A percentile compares a stretch with the other conserved stretches of the same genome.
These are phyloP conservation scores for Oxytropis ochrocephala DNA, from an alignment of 306 rosid species.

Conservation along the genomic window DNA sequence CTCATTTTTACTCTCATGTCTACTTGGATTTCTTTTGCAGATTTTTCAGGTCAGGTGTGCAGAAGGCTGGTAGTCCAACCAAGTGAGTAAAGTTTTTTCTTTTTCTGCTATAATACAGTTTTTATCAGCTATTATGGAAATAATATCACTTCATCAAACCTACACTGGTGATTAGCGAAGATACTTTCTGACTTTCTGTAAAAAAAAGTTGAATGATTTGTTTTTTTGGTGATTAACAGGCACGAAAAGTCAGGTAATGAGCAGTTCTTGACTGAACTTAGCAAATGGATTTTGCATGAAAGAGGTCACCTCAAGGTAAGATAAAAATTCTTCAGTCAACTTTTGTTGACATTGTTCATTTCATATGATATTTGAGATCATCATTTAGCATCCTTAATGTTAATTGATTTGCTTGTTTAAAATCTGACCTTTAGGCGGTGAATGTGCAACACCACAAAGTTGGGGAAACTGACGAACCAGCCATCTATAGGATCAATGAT, in stretches of 20 bases:
- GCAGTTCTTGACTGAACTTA: slow-evolving; percentile 73
- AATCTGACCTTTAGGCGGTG: slow-evolving; percentile 54
- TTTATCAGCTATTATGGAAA: not conserved
- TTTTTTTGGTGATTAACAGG: slow-evolving; percentile 33
- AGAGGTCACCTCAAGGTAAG: slow-evolving; percentile 97
- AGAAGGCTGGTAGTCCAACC: slow-evolving; percentile 68
- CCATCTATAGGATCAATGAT: slow-evolving; percentile 84
- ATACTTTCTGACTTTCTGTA: not conserved
- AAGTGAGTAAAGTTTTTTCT: slow-evolving; percentile 52
- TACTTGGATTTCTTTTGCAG: slow-evolving; percentile 39
- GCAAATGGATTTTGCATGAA: slow-evolving; percentile 98
- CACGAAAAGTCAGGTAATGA: slow-evolving; percentile 84
- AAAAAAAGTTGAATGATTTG: not conserved
- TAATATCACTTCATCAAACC: not conserved
- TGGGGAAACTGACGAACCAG: slow-evolving; percentile 76
- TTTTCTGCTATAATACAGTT: not conserved
- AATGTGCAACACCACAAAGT: slow-evolving; percentile 74
- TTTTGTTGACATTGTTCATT: slow-evolving; percentile 4
- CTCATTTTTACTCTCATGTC: not conserved
- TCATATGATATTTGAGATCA: not conserved
- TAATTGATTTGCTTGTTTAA: slow-evolving; percentile 9
- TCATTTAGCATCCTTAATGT: slow-evolving; percentile 10
- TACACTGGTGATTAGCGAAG: not conserved
- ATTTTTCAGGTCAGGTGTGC: slow-evolving; percentile 76
- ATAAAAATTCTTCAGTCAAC: not conserved